Percentiles rank a stretch among this genome's conserved stretches.
Conservation (phyloP, 2,329 filamentous ascomycete species). For the Fusarium multiceps region DNA sequence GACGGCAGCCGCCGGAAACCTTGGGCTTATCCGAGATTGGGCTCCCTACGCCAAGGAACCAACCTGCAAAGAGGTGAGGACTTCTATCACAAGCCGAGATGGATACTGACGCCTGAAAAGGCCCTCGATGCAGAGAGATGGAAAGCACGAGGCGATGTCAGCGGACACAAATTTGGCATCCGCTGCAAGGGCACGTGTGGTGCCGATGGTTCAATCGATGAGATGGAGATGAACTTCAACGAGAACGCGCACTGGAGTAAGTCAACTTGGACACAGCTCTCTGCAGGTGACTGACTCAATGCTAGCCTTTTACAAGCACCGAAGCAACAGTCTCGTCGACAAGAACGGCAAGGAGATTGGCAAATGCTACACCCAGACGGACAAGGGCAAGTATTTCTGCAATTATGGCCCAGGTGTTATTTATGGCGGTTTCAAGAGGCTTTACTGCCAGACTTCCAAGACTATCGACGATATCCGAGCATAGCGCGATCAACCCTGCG, state of each 20-base stretch:
- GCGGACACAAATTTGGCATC: neutral
- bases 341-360: neutral
- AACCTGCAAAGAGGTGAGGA: no score
- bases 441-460: neutral
- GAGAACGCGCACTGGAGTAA: neutral
- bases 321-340: neutral
- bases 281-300: neutral
- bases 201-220: neutral
- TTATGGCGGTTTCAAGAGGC: neutral
- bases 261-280: no score
- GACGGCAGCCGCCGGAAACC: no score
- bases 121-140: no score
- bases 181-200: neutral
- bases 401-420: neutral
- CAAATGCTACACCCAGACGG: neutral
- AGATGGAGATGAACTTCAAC: neutral
- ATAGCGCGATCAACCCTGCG: neutral
- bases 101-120: no score
- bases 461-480: neutral
- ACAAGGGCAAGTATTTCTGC: no score
- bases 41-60: no score
- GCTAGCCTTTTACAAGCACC: neutral
- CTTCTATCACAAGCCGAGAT: no score
- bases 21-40: fast-evolving
- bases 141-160: neutral